These are phyloP conservation scores for Nepenthes gracilis DNA, from an alignment of 148 eudicot species.

Conservation along the genomic window DNA sequence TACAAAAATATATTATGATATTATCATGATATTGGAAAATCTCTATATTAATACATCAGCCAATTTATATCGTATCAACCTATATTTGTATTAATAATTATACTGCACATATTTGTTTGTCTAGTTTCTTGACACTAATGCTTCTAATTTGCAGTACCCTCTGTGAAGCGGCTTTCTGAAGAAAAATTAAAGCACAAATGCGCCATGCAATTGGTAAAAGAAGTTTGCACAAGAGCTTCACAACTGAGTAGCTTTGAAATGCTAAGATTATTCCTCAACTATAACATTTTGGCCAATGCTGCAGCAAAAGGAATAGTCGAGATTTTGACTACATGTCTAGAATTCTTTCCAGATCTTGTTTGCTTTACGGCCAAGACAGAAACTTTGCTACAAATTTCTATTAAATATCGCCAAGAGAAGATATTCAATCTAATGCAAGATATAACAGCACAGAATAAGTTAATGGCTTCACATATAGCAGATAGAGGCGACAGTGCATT, in stretches of 20 bases:
- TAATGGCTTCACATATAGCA: conserved; percentile 2
- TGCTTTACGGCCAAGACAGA: conserved; percentile 4
- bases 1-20: too few species aligned
- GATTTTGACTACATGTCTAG: conserved; percentile 4
- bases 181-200: conserved; percentile 6
- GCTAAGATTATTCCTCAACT: not conserved
- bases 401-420: conserved; percentile 5
- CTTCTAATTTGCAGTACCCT: conserved; percentile 1
- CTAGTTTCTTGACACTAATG: too few species aligned
- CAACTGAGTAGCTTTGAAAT: not conserved
- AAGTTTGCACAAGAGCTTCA: conserved; percentile 1
- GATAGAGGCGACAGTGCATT: not conserved
- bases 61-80: too few species aligned
- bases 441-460: conserved; percentile 6
- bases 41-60: too few species aligned
- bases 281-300: conserved; percentile 6
- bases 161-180: conserved; percentile 1
- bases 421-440: conserved; percentile 6
- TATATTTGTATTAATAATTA: too few species aligned
- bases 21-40: too few species aligned
- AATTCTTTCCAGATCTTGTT: conserved; percentile 1
- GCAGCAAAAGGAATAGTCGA: conserved; percentile 4
- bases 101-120: too few species aligned
- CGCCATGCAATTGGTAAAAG: conserved; percentile 1
- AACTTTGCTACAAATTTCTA: conserved; percentile 2